Evolutionary conservation across 768 basidiomycete species (phyloP), one percentile per base, ranked within the genome.

Genomic region (Leccinum subgranulosum): DNA sequence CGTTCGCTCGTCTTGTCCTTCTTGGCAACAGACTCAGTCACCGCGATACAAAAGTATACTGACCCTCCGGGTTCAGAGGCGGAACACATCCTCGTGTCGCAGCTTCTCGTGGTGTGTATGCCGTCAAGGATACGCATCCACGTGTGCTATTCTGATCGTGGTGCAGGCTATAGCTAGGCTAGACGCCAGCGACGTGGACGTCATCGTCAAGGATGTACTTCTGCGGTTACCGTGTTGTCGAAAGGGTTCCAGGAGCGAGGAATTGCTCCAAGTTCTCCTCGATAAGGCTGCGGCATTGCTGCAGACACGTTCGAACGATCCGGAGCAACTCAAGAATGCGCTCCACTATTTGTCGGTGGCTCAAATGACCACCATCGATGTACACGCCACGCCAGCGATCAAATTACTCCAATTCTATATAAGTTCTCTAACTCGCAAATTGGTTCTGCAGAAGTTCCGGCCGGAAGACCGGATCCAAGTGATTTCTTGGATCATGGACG

Each of bases 1-100:
- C 78, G 85, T 56, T 74, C 76, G 1, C 75, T 88, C 23, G 87
- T 89, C 19, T 63, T 88, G 53, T 74, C 75, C 6, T 89, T 88
- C 70, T 70, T 89, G 55, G 75, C 77, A 17, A 77, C 72, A 33
- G 81, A 84, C 56, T 83, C 82, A 15, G 79, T 76, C 60, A 66
- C 66, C 21, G 73, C 75, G 7, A 78, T 85, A 51, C 71, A 77
- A 56, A 75, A 76, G 34, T 73, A 81, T 66, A 77, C 78, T 7
- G 68, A 72, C 29, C 74, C 76, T 27, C 65, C 68, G 25, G 77
- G 74, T 19, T 79, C 75, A 54, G 72, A 74, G 17, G 76, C 79
- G 1, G 84, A 87, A 64, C 72, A 75, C 2, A 66, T 77, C 11
- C 71, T 86, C 1, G 72, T 83, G 33, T 63, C 76, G 4, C 79